Base-by-base conservation (phyloP, 2,329 filamentous ascomycete genomes). In the Ophiostoma quercus region DNA sequence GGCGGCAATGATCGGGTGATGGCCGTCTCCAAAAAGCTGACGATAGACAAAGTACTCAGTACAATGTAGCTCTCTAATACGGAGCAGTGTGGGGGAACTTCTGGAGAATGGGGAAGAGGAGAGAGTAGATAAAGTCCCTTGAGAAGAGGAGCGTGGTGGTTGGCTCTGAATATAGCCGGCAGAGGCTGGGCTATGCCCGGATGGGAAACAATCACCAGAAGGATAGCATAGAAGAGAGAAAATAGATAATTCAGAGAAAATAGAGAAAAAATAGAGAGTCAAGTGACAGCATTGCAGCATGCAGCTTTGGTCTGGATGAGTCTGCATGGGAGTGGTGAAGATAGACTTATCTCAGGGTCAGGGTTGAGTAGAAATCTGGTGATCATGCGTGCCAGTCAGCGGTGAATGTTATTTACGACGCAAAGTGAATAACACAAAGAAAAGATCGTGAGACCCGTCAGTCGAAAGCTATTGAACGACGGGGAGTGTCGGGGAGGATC, bases 121-220 rank as follows among this genome's bases (percentile, higher is more conserved):
- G 51, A 14, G 51, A 57, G 51, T 57, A 57, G 51, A 57, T 25
- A 57, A 57, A 57, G n/a, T 54, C 25, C 25, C 25, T 29, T 29
- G 25, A 1, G 25, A 29, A 29, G 25, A 29, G 25, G 25, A 34
- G 34, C 2, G 34, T 57, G 29, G 29, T n/a, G 29, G 60, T 34
- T 63, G 57, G 25, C 22, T 29, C 2, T 62, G 60, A 63, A 63
- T 63, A 63, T 63, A 63, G 60, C 60, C 60, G 60, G 60, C 60
- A 63, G 6, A 63, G 14, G 29, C 16, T 34, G 25, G 60, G 16
- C 60, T 63, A 63, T 63, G 14, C 51, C 51, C 51, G 51, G 16
- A 57, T 29, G 22, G 51, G 51, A 25, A 57, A 57, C 51, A 57
- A 29, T 57, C 51, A 57, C 51, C 51, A 25, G 51, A 37, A 34